phyloP scores from a whole-genome alignment of 192 early-diverging fungal species.

The Coemansia sp. region DNA sequence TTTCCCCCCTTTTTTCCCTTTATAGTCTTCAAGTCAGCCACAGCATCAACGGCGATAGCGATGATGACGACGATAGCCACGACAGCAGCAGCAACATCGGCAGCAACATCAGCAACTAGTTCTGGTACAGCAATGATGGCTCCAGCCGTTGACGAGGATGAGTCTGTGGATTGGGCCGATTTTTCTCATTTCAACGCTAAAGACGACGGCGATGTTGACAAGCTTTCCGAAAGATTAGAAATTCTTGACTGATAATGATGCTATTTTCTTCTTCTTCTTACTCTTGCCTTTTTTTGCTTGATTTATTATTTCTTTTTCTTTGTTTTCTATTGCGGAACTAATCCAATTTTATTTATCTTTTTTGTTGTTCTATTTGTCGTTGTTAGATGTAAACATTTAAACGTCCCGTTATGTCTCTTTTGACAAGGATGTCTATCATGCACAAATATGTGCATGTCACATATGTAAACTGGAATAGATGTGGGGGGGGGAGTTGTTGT shows the following conservation, averaged over 20 bases:
- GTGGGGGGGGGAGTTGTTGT: too few species aligned
- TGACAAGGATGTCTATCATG: too few species aligned
- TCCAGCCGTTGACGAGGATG: constrained; percentile 39
- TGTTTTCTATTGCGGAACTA: too few species aligned
- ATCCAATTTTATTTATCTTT: too few species aligned
- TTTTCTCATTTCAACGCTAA: constrained; percentile 20
- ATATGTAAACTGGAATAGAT: too few species aligned
- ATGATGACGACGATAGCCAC: background rate
- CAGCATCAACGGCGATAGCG: background rate
- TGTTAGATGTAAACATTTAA: too few species aligned
- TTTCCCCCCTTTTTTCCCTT: background rate
- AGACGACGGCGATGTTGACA: constrained; percentile 19
- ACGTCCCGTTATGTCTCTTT: too few species aligned
- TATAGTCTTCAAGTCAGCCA: constrained; percentile 7
- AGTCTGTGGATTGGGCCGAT: constrained; percentile 27
- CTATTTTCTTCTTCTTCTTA: background rate
- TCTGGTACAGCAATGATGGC: constrained; percentile 28
- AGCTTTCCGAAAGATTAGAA: constrained; percentile 18
- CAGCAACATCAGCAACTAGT: background rate
- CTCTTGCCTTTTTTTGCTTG: background rate
- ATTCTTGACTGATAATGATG: constrained; percentile 1
- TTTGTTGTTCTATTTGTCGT: too few species aligned
- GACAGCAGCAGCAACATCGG: background rate
- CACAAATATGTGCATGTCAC: too few species aligned
- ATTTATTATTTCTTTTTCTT: background rate